Evolutionary conservation across 2,329 filamentous ascomycete species (phyloP).

Genomic region (Mycosphaerella sp.): DNA sequence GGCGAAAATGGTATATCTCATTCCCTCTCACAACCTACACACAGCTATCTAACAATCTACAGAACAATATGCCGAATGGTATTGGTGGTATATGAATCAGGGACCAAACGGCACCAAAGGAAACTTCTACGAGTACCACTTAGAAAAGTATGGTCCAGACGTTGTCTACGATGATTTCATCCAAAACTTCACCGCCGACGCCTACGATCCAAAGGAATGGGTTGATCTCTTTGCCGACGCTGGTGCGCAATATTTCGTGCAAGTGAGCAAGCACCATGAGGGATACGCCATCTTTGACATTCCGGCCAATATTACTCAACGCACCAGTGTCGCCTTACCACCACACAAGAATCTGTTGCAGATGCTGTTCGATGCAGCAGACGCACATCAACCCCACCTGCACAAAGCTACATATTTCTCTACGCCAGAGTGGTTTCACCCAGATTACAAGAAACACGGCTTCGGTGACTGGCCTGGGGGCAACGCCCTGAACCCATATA

Average conservation of each 20-base stretch:
- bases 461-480: slow-evolving; percentile 39
- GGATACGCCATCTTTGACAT: slow-evolving; percentile 44
- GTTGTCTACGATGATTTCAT: slow-evolving; percentile 54
- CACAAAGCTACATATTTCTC: slow-evolving; percentile 43
- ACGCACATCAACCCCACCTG: slow-evolving; percentile 40
- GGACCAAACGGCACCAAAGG: slow-evolving; percentile 38
- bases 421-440: slow-evolving; percentile 45
- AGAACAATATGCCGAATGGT: slow-evolving; percentile 31
- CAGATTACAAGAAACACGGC: slow-evolving; percentile 39
- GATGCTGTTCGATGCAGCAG: slow-evolving; percentile 42
- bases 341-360: slow-evolving; percentile 40
- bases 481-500: slow-evolving; percentile 43
- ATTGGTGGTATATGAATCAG: slow-evolving; percentile 48
- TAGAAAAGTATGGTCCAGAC: slow-evolving; percentile 47
- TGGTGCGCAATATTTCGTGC: slow-evolving; percentile 46
- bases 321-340: slow-evolving; percentile 37
- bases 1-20: slow-evolving; percentile 37
- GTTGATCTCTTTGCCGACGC: slow-evolving; percentile 50
- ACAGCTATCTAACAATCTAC: not conserved
- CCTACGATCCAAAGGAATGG: slow-evolving; percentile 49
- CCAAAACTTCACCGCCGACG: slow-evolving; percentile 47
- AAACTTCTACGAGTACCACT: slow-evolving; percentile 46
- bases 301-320: slow-evolving; percentile 37
- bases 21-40: slow-evolving; percentile 14
- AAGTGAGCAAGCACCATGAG: slow-evolving; percentile 45